phyloP scores from a whole-genome alignment of 768 basidiomycete genomes.

The Myochromella boudieri region DNA sequence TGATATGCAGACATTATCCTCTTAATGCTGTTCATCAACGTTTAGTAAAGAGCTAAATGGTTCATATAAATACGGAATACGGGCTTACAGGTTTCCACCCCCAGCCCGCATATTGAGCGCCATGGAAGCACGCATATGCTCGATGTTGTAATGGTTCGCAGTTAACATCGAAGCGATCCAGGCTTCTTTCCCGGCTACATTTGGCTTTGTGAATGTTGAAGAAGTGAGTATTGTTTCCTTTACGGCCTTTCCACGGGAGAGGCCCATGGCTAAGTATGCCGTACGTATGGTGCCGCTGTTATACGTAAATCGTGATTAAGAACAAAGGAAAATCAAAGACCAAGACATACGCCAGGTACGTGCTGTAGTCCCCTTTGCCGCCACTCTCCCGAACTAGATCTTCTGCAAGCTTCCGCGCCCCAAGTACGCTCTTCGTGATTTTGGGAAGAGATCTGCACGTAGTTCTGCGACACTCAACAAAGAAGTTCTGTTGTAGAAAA shows the following conservation, averaged over 20 bases:
- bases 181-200: neutral
- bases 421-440: neutral
- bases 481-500: constrained; percentile 15
- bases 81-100: constrained; percentile 10
- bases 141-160: neutral
- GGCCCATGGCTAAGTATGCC: neutral
- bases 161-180: constrained; percentile 6
- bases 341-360: constrained; percentile 11
- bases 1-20: constrained; percentile 52
- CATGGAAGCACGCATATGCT: neutral
- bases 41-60: neutral
- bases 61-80: no score
- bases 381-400: constrained; percentile 12
- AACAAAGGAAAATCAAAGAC: neutral
- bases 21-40: constrained; percentile 26
- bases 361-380: neutral
- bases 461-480: constrained; percentile 10
- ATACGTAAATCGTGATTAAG: no score
- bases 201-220: neutral
- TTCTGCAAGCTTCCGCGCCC: constrained; percentile 14
- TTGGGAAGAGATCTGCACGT: neutral
- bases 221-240: neutral
- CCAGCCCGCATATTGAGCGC: neutral
- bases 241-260: neutral
- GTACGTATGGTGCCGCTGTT: constrained; percentile 6